Conservation (phyloP, 179 eudicot genomes). For the Carnegiea gigantea region DNA sequence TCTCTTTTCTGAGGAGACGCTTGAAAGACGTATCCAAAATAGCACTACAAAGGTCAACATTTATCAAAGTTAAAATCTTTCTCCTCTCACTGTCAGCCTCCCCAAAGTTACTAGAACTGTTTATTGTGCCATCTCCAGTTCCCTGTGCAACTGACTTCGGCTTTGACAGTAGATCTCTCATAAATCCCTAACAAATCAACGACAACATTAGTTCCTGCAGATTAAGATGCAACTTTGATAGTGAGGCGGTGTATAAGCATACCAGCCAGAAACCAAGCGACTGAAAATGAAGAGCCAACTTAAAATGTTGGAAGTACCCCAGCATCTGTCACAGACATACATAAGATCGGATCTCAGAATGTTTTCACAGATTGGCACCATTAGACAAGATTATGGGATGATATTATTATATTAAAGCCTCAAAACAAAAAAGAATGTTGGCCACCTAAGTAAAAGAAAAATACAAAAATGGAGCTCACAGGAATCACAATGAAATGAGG, state of each 20-base stretch:
- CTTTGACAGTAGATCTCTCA: conserved; percentile 77
- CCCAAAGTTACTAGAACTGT: conserved; percentile 43
- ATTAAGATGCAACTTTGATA: conserved; percentile 13
- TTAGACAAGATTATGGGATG: not conserved
- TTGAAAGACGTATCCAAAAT: conserved; percentile 69
- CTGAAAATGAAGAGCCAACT: conserved; percentile 73
- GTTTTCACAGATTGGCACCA: not conserved
- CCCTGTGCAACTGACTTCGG: conserved; percentile 53
- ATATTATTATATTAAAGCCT: not conserved
- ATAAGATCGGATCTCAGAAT: not conserved
- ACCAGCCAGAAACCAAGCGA: conserved; percentile 96
- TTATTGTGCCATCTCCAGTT: conserved; percentile 44
- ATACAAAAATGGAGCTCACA: not conserved
- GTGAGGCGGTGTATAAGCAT: conserved; percentile 21
- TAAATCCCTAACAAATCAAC: conserved; percentile 51
- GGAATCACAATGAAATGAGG: not conserved
- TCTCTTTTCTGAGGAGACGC: conserved; percentile 85
- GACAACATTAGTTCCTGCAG: conserved; percentile 14
- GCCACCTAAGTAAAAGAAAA: not conserved
- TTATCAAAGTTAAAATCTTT: conserved; percentile 54
- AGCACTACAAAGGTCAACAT: conserved; percentile 71
- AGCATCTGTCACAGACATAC: conserved; percentile 65
- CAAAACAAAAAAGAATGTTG: not conserved
- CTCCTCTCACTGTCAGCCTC: conserved; percentile 60
- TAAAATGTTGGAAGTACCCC: conserved; percentile 82